phyloP scores from a whole-genome alignment of 345 rosid genomes.

The Garcia nutans region DNA sequence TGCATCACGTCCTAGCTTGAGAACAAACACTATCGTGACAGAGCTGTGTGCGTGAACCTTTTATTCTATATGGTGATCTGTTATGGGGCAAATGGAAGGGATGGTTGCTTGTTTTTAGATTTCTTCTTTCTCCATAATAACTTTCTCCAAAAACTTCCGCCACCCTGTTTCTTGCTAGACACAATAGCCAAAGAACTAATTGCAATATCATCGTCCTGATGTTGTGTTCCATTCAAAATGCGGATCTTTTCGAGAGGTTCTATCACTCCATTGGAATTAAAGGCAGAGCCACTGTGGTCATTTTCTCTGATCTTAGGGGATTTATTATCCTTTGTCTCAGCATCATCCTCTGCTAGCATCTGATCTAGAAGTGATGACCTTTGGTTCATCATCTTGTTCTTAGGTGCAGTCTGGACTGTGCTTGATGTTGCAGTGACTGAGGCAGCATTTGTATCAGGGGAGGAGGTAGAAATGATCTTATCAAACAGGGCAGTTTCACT shows the following conservation, averaged over 20 bases:
- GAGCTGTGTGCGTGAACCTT: background rate
- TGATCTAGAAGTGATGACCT: conserved; percentile 77
- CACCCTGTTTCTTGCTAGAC: conserved; percentile 48
- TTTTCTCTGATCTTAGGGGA: conserved; percentile 24
- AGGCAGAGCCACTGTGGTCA: conserved; percentile 21
- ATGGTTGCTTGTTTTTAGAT: conserved; percentile 39
- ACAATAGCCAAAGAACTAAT: conserved; percentile 52
- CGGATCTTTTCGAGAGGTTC: conserved; percentile 44
- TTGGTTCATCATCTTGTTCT: conserved; percentile 44
- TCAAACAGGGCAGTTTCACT: conserved; percentile 57
- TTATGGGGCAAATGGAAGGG: conserved; percentile 36
- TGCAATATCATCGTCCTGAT: conserved; percentile 20
- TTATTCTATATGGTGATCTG: background rate
- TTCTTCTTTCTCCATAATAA: conserved; percentile 61
- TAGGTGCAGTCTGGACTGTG: conserved; percentile 28
- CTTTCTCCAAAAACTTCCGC: conserved; percentile 67
- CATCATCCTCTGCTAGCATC: conserved; percentile 80
- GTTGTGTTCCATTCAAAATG: conserved; percentile 11
- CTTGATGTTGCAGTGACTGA: conserved; percentile 17
- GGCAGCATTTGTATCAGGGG: conserved; percentile 23
- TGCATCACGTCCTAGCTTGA: conserved; percentile 1
- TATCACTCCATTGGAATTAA: conserved; percentile 31
- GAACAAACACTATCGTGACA: background rate
- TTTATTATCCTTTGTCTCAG: conserved; percentile 16
- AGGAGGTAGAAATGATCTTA: conserved; percentile 40